Percentiles rank a stretch among this genome's conserved stretches.
phyloP scores from a whole-genome alignment of 2,329 filamentous ascomycete species.

The Clarireedia sp. region DNA sequence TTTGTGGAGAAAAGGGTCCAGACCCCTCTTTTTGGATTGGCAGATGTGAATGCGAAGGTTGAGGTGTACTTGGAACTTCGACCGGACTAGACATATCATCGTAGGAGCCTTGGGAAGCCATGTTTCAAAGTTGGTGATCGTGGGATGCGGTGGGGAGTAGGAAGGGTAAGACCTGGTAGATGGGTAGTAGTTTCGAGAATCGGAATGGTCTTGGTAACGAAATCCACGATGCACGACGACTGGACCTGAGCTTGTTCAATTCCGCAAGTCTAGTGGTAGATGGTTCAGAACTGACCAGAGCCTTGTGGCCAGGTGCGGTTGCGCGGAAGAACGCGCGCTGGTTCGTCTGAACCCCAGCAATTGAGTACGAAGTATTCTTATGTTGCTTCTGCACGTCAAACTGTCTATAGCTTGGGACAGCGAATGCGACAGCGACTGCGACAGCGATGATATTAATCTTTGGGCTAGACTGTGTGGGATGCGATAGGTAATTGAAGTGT shows the following conservation, averaged over 20 bases:
- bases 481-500: not conserved
- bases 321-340: not conserved
- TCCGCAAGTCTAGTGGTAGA: not conserved
- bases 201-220: no score
- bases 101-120: slow-evolving; percentile 23
- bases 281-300: not conserved
- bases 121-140: slow-evolving; percentile 6
- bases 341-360: not conserved
- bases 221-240: no score
- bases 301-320: not conserved
- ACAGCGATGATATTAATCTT: not conserved
- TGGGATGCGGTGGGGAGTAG: not conserved
- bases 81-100: slow-evolving; percentile 19
- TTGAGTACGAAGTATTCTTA: no score
- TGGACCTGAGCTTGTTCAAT: not conserved
- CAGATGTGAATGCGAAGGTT: slow-evolving; percentile 14
- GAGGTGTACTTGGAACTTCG: slow-evolving; percentile 20
- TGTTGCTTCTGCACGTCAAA: no score
- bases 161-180: not conserved
- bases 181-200: not conserved
- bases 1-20: slow-evolving; percentile 12
- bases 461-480: no score
- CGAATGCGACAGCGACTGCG: slow-evolving; percentile 3
- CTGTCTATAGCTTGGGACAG: not conserved
- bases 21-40: slow-evolving; percentile 15